Evolutionary conservation across 352 stramenopile species (phyloP).

Genomic region (Pythium sp.): DNA sequence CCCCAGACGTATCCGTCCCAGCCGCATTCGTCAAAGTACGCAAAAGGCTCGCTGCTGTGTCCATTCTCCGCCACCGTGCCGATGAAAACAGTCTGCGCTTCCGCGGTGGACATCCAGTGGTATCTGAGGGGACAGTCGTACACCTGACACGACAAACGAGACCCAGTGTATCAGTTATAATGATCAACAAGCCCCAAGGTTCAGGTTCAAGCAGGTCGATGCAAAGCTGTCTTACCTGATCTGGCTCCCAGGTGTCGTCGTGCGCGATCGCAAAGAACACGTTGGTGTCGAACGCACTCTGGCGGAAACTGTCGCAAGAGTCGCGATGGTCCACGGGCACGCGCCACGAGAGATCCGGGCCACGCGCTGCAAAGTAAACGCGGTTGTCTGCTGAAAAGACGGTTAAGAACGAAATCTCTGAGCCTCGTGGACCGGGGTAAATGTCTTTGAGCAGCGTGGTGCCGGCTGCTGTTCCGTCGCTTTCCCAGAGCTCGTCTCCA

Average conservation of each 20-base stretch:
- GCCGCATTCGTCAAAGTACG: slow-evolving; percentile 86
- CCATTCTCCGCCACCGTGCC: slow-evolving; percentile 28
- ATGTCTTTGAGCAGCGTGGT: slow-evolving; percentile 76
- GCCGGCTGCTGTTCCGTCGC: slow-evolving; percentile 57
- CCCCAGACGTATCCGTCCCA: slow-evolving; percentile 81
- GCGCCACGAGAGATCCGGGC: slow-evolving; percentile 65
- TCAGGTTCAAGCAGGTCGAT: neutral
- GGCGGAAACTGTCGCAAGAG: slow-evolving; percentile 65
- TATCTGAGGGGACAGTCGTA: slow-evolving; percentile 88
- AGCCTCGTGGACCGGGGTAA: slow-evolving; percentile 27
- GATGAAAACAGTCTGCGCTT: slow-evolving; percentile 47
- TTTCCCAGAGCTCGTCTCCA: slow-evolving; percentile 75
- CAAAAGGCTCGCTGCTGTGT: slow-evolving; percentile 32
- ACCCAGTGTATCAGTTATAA: neutral
- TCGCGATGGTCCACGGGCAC: slow-evolving; percentile 42
- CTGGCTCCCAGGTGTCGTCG: slow-evolving; percentile 55
- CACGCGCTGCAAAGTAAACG: slow-evolving; percentile 83
- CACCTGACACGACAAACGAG: slow-evolving; percentile 17
- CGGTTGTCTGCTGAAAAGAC: slow-evolving; percentile 51
- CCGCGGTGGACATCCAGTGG: slow-evolving; percentile 80
- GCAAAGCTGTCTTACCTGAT: slow-evolving; percentile 25
- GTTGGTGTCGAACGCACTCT: slow-evolving; percentile 44
- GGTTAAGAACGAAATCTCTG: slow-evolving; percentile 35
- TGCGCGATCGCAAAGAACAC: slow-evolving; percentile 76
- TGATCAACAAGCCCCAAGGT: neutral